phyloP scores from a whole-genome alignment of 176 grass and related monocot genomes.

The Triticum turgidum region DNA sequence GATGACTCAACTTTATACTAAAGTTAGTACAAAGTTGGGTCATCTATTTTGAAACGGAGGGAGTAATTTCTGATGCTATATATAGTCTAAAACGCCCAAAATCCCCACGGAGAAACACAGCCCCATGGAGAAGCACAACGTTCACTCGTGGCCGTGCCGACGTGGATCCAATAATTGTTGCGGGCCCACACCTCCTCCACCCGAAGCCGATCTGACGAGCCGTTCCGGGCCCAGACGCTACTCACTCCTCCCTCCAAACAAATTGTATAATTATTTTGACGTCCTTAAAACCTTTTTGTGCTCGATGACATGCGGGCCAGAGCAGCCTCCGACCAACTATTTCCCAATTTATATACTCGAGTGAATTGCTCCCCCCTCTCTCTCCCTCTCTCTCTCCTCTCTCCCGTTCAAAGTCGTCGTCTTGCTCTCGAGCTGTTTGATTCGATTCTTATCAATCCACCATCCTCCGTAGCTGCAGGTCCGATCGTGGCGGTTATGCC shows the following conservation, averaged over 20 bases:
- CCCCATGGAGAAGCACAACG: not conserved
- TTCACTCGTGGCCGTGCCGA: not conserved
- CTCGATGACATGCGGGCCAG: constrained; percentile 21
- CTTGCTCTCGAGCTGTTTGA: constrained; percentile 14
- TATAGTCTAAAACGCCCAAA: too few relatives aligned
- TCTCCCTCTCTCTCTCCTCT: not conserved
- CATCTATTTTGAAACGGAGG: too few relatives aligned
- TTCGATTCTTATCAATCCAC: constrained; percentile 21
- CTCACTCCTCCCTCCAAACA: constrained; percentile 8
- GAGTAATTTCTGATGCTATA: too few relatives aligned
- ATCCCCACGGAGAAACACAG: too few relatives aligned
- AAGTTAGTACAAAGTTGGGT: too few relatives aligned
- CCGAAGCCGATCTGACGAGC: constrained; percentile 14
- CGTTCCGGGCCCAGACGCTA: constrained; percentile 28
- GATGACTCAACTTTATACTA: too few relatives aligned
- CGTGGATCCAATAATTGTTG: constrained; percentile 47
- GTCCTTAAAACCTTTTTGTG: not conserved
- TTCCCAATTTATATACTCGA: constrained; percentile 22
- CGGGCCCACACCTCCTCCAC: constrained; percentile 25
- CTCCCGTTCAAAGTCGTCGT: not conserved
- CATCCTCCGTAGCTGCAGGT: not conserved
- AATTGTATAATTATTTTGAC: not conserved
- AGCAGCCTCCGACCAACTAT: not conserved
- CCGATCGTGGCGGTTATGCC: constrained; percentile 18
- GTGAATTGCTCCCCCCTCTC: not conserved